Base-by-base conservation (phyloP, 306 rosid species). In the Malus sylvestris region DNA sequence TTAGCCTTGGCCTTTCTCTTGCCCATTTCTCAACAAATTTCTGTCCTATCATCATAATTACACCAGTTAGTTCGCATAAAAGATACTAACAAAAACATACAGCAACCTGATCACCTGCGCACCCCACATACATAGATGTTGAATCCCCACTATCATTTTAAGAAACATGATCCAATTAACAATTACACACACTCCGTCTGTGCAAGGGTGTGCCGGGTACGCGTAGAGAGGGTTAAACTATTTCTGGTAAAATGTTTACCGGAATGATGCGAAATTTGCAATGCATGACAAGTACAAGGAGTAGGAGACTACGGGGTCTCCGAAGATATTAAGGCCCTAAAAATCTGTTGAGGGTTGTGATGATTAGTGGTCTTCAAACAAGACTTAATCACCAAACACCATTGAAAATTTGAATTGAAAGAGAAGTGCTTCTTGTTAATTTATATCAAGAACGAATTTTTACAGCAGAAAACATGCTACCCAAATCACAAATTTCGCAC, bases 1-100 rank as follows among this genome's bases (percentile, higher is more conserved):
- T 95, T 95, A 38, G 99, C 85, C 68, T 90, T 90, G 38, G 99
- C 86, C 88, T 95, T 95, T 72, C 99, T 89, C 88, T 95, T 95
- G n/a, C 99, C 99, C 99, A 95, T 93, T 15, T 74, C 76, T 83
- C 80, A 74, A 42, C 80, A 16, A 82, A 4, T 18, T 74, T 78
- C 86, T 83, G 85, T 71, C 65, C 42, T 42, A 59, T 67, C 6
- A 67, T 53, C 70, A 76, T 67, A 9, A n/a, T 74, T 35, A 62
- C 8, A 63, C 70, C 4, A 3, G n/a, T 74, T 46, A 45, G 32
- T 20, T 74, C 49, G 5, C 22, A n/a, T 27, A 42, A 4, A 44
- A 5, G 14, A 9, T 40, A 15, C 15, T 13, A 60, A 27, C 57
- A 27, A 60, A 19, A 35, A 10, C 16, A 66, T 66, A 38, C 22